A percentile compares a stretch with the other conserved stretches of the same genome.
Evolutionary conservation across 306 rosid species (phyloP).

Genomic region (Carpinus viminea): DNA sequence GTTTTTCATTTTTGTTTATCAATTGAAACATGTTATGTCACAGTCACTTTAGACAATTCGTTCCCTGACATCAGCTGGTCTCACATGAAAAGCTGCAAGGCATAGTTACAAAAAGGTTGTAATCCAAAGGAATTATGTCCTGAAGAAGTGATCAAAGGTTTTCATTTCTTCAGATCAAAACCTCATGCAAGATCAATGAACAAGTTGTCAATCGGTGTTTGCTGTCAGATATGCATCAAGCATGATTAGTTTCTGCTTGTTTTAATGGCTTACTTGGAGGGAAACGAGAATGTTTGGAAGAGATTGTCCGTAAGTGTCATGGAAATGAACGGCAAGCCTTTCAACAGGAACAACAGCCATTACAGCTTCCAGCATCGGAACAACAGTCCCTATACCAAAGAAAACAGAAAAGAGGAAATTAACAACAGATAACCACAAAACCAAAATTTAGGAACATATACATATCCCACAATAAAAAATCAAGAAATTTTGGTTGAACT

Average conservation of each 20-base stretch:
- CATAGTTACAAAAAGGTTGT: not conserved
- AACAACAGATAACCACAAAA: constrained; percentile 10
- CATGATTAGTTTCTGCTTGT: constrained; percentile 1
- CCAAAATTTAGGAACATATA: not conserved
- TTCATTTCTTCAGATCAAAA: not conserved
- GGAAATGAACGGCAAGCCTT: constrained; percentile 88
- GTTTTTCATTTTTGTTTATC: not conserved
- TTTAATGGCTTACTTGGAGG: constrained; percentile 68
- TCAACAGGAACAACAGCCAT: constrained; percentile 77
- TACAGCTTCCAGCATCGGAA: constrained; percentile 85
- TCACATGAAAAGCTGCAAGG: not conserved
- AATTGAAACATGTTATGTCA: not conserved
- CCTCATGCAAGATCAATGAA: not conserved
- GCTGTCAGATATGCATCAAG: not conserved
- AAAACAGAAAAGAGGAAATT: not conserved
- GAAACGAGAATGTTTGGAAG: constrained; percentile 78
- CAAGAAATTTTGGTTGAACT: too few relatives aligned
- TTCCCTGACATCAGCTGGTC: not conserved
- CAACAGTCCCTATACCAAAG: constrained; percentile 56
- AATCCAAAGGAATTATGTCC: not conserved
- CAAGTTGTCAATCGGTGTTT: not conserved
- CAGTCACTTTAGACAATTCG: not conserved
- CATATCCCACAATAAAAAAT: not conserved
- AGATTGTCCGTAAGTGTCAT: constrained; percentile 90
- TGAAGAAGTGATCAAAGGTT: not conserved